phyloP scores from a whole-genome alignment of 2,329 filamentous ascomycete genomes.

The Ampelomyces quisqualis region DNA sequence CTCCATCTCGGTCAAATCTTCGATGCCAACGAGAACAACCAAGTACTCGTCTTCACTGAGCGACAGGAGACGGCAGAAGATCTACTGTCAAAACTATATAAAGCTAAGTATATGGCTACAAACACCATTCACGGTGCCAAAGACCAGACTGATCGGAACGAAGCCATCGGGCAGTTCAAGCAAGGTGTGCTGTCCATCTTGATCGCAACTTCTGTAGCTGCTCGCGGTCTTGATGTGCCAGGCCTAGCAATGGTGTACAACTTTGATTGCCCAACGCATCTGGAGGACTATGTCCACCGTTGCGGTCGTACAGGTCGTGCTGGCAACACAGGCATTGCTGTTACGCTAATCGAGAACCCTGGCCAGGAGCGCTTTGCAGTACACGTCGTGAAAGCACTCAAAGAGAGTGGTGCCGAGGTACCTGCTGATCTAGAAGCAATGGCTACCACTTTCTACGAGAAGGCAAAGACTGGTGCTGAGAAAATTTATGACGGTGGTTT shows the following conservation, averaged over 20 bases:
- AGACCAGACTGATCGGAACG: constrained; percentile 49
- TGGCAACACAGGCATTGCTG: constrained; percentile 89
- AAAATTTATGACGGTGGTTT: constrained; percentile 87
- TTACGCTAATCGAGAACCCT: constrained; percentile 90
- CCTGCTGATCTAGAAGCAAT: constrained; percentile 67
- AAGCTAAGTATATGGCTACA: constrained; percentile 49
- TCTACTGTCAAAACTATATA: constrained; percentile 33
- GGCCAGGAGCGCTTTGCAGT: constrained; percentile 89
- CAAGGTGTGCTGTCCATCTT: constrained; percentile 84
- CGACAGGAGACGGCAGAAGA: constrained; percentile 71
- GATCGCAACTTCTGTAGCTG: constrained; percentile 92
- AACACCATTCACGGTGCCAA: constrained; percentile 77
- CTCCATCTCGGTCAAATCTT: constrained; percentile 87
- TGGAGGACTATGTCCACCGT: constrained; percentile 96
- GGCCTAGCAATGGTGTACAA: constrained; percentile 95
- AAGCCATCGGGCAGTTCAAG: constrained; percentile 41
- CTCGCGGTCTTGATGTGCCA: constrained; percentile 92
- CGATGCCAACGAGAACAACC: constrained; percentile 82
- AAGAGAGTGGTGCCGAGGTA: constrained; percentile 82
- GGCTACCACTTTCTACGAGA: constrained; percentile 73
- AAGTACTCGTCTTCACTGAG: constrained; percentile 88
- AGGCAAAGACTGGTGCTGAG: constrained; percentile 88
- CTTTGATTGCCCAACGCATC: constrained; percentile 88
- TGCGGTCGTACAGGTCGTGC: constrained; percentile 91
- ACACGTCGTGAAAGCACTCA: constrained; percentile 87